A percentile compares a stretch with the other conserved stretches of the same genome.
phyloP scores from a whole-genome alignment of 345 rosid species.

The Sisymbrium altissimum region DNA sequence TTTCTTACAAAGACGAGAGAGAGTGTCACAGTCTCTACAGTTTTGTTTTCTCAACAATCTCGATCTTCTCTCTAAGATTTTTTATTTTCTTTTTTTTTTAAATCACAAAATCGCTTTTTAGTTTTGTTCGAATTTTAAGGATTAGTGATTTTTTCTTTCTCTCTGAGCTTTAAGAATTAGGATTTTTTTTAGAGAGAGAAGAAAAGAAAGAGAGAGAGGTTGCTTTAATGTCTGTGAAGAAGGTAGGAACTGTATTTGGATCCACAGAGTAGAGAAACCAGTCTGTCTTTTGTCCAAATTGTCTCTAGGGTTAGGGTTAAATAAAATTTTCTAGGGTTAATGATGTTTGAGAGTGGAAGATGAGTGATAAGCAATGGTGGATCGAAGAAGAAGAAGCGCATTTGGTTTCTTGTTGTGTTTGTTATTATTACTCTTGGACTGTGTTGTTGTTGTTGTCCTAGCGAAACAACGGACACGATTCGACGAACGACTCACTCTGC shows the following conservation, averaged over 20 bases:
- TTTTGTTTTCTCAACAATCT: conserved; percentile 40
- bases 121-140: conserved; percentile 17
- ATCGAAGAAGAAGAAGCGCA: conserved; percentile 39
- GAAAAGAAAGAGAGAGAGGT: conserved; percentile 24
- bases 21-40: conserved; percentile 31
- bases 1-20: conserved; percentile 12
- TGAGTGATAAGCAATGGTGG: conserved; percentile 63
- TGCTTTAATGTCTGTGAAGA: conserved; percentile 38
- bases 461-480: conserved; percentile 49
- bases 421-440: conserved; percentile 33
- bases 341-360: conserved; percentile 10
- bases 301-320: conserved; percentile 30
- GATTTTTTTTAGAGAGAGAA: conserved; percentile 28
- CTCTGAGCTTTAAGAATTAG: conserved; percentile 32
- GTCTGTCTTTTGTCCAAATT: conserved; percentile 18
- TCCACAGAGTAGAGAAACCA: conserved; percentile 25
- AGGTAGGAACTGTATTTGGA: conserved; percentile 41
- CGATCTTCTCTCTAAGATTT: conserved; percentile 17
- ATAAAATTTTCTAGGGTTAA: conserved; percentile 6
- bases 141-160: conserved; percentile 6
- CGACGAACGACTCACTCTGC: conserved; percentile 55
- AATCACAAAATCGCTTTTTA: background rate
- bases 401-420: conserved; percentile 24
- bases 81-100: background rate
- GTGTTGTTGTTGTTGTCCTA: conserved; percentile 35